Evolutionary conservation across 1,284 basidiomycete species (phyloP).

Genomic region (Coniferiporia weirii): DNA sequence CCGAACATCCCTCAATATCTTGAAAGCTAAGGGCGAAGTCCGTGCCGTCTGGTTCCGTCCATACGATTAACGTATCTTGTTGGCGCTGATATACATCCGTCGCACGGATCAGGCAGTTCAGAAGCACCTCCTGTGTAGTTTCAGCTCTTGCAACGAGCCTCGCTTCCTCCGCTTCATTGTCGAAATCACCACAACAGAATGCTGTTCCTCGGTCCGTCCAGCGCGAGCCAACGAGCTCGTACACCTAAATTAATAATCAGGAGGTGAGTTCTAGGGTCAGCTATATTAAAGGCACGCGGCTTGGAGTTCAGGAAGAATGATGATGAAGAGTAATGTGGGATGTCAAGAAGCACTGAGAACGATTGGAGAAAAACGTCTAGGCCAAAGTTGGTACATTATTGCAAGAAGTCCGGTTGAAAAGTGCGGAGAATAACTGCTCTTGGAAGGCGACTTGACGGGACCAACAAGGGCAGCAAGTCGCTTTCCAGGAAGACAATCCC

Average conservation of each 20-base stretch:
- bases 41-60: conserved; percentile 93
- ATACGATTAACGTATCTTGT: conserved; percentile 97
- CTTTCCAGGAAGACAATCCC: neutral
- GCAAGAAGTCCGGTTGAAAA: neutral
- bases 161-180: conserved; percentile 73
- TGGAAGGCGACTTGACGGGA: neutral
- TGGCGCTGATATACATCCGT: conserved; percentile 90
- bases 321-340: neutral
- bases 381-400: neutral
- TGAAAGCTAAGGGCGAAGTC: conserved; percentile 98
- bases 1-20: conserved; percentile 91
- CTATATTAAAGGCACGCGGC: conserved; percentile 2
- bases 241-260: conserved; percentile 58
- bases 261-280: conserved; percentile 15
- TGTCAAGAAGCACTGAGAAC: neutral
- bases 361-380: no score
- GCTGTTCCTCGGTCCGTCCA: conserved; percentile 96
- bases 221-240: conserved; percentile 81
- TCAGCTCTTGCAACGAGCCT: conserved; percentile 83
- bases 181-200: conserved; percentile 85
- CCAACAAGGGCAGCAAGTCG: neutral
- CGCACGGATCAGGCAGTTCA: conserved; percentile 69
- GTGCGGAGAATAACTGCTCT: neutral
- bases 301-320: neutral
- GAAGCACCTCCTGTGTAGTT: conserved; percentile 61